Conservation (phyloP, 768 basidiomycete genomes). For the Lactarius vividus region DNA sequence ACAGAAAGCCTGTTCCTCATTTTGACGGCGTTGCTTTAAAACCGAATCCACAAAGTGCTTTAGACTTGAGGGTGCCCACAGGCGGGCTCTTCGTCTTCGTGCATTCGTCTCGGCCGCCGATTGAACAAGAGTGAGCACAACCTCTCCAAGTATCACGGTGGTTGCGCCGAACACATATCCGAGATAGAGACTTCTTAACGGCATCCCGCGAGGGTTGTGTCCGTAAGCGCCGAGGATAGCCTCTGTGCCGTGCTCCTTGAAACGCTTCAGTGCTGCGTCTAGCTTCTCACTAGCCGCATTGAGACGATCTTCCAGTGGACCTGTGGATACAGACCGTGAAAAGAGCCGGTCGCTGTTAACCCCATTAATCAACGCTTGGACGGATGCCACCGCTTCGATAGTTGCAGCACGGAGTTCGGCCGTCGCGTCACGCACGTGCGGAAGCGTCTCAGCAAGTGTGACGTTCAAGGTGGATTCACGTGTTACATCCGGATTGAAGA, state of each 20-base stretch:
- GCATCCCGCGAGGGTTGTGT: constrained; percentile 19
- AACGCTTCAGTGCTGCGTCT: constrained; percentile 32
- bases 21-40: constrained; percentile 28
- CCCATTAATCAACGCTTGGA: constrained; percentile 31
- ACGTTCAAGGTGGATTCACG: constrained; percentile 35
- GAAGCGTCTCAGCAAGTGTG: constrained; percentile 38
- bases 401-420: constrained; percentile 37
- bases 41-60: constrained; percentile 34
- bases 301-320: constrained; percentile 30
- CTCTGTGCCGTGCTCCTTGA: constrained; percentile 36
- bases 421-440: constrained; percentile 37
- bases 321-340: constrained; percentile 19
- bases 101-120: constrained; percentile 37
- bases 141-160: constrained; percentile 40
- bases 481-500: constrained; percentile 31
- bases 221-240: constrained; percentile 33
- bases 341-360: constrained; percentile 39
- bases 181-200: constrained; percentile 46
- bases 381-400: constrained; percentile 32
- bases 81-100: constrained; percentile 39
- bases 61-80: constrained; percentile 53
- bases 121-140: constrained; percentile 39
- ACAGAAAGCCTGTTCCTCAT: constrained; percentile 31
- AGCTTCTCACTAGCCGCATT: constrained; percentile 33
- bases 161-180: constrained; percentile 50